These are phyloP conservation scores for Phylloporus sp. DNA, from an alignment of 768 basidiomycete genomes.

Conservation along the genomic window DNA sequence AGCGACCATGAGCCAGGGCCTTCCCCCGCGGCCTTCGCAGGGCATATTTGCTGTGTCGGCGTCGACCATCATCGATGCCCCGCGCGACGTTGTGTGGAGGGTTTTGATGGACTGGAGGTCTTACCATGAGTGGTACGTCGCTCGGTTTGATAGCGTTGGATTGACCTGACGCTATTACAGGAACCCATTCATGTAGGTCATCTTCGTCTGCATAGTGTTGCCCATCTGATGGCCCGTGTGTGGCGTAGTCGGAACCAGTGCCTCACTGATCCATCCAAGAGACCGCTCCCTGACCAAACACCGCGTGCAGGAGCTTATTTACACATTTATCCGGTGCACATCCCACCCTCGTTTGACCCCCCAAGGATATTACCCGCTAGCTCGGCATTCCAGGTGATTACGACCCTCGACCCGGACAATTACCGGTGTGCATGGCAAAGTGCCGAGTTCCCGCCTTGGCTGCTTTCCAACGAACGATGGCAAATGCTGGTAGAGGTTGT, in stretches of 20 bases:
- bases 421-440: conserved; percentile 57
- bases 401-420: conserved; percentile 48
- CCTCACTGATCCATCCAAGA: conserved; percentile 39
- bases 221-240: background rate
- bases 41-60: conserved; percentile 48
- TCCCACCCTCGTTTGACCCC: conserved; percentile 56
- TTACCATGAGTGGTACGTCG: conserved; percentile 58
- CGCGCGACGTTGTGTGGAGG: conserved; percentile 57
- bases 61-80: conserved; percentile 56
- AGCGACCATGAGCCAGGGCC: conserved; percentile 7
- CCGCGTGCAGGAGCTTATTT: conserved; percentile 48
- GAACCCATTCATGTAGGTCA: conserved; percentile 64
- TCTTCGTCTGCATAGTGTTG: background rate
- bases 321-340: conserved; percentile 47
- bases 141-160: background rate
- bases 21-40: conserved; percentile 38
- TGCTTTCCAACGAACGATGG: conserved; percentile 59
- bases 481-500: conserved; percentile 49
- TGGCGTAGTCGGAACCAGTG: conserved; percentile 46
- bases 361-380: conserved; percentile 30
- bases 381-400: conserved; percentile 44
- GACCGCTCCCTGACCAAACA: conserved; percentile 42
- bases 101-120: conserved; percentile 56
- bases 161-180: conserved; percentile 30
- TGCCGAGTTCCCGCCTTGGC: conserved; percentile 38